phyloP scores from a whole-genome alignment of 176 grass and related monocot species.

The Pharus latifolius region DNA sequence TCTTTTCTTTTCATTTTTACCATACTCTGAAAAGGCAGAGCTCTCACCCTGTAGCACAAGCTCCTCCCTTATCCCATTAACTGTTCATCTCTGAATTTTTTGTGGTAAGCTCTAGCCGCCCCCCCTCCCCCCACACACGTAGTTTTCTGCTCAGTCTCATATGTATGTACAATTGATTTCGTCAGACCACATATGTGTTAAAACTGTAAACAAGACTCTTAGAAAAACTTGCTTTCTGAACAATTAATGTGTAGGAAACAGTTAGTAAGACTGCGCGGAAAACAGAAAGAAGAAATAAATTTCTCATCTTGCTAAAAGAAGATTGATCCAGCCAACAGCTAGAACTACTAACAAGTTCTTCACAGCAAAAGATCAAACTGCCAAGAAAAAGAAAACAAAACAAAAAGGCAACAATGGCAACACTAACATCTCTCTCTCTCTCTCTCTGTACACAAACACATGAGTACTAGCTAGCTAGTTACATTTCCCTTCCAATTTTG shows the following conservation, averaged over 20 bases:
- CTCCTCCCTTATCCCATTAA: neutral
- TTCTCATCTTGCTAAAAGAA: too few relatives aligned
- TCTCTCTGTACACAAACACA: slow-evolving; percentile 7
- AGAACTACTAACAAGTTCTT: too few relatives aligned
- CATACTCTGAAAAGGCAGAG: slow-evolving; percentile 4
- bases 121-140: too few relatives aligned
- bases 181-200: neutral
- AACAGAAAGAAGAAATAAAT: too few relatives aligned
- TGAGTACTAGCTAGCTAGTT: slow-evolving; percentile 13
- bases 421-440: neutral
- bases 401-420: neutral
- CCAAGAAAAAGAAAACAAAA: neutral
- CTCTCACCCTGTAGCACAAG: slow-evolving; percentile 1
- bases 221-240: too few relatives aligned
- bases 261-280: too few relatives aligned
- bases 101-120: neutral
- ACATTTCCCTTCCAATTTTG: neutral
- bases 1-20: neutral
- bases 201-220: too few relatives aligned
- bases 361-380: too few relatives aligned
- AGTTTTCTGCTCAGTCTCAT: slow-evolving; percentile 1
- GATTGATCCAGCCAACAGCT: too few relatives aligned
- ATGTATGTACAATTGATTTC: neutral
- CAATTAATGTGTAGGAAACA: too few relatives aligned
- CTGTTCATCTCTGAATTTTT: neutral